Percentiles rank a stretch among this genome's conserved stretches.
phyloP scores from a whole-genome alignment of 805 yeast species.

The Candida takata region DNA sequence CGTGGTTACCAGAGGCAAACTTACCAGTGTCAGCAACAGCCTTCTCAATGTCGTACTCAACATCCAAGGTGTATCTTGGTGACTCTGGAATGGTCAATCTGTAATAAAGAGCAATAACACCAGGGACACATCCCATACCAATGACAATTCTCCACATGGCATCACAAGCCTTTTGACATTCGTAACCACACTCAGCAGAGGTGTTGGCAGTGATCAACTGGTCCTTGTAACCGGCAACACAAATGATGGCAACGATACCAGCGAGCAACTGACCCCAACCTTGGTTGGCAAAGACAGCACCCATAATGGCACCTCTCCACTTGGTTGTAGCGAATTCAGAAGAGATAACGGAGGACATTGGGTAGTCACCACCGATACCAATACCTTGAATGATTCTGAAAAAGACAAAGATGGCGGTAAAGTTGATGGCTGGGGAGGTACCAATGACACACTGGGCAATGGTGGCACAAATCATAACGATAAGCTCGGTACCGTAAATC shows the following conservation, averaged over 20 bases:
- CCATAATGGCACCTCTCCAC: conserved; percentile 98
- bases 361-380: conserved; percentile 97
- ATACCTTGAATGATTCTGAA: conserved; percentile 88
- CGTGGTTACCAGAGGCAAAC: conserved; percentile 42
- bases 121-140: conserved; percentile 91
- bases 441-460: conserved; percentile 73
- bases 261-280: conserved; percentile 93
- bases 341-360: conserved; percentile 86
- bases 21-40: conserved; percentile 52
- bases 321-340: conserved; percentile 90
- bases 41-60: conserved; percentile 48
- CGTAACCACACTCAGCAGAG: conserved; percentile 54
- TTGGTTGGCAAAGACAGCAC: conserved; percentile 93
- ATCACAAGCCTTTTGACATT: conserved; percentile 74
- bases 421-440: conserved; percentile 59
- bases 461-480: conserved; percentile 76
- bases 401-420: conserved; percentile 66
- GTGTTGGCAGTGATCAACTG: conserved; percentile 46
- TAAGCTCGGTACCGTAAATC: conserved; percentile 81
- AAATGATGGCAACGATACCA: conserved; percentile 73
- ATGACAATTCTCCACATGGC: conserved; percentile 91
- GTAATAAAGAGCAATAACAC: conserved; percentile 74
- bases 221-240: conserved; percentile 71
- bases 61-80: conserved; percentile 84
- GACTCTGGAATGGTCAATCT: conserved; percentile 94